These are phyloP conservation scores for Conticribra guillardii DNA, from an alignment of 108 stramenopile species.

Conservation along the genomic window DNA sequence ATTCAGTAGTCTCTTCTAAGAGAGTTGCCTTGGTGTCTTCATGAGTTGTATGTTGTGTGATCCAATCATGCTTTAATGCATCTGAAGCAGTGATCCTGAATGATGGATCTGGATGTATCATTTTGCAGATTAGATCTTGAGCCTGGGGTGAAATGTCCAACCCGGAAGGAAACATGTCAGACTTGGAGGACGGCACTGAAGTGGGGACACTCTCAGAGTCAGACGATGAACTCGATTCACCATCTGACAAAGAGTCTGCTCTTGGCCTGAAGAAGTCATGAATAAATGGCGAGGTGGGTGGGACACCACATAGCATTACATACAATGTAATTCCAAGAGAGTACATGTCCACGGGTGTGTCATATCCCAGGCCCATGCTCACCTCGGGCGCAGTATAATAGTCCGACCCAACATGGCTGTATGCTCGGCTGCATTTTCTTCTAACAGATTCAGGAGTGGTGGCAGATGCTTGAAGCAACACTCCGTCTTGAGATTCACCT, in stretches of 20 bases:
- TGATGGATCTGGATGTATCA: slow-evolving; percentile 73
- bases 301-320: slow-evolving; percentile 96
- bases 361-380: slow-evolving; percentile 62
- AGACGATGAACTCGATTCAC: slow-evolving; percentile 35
- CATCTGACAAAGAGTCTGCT: slow-evolving; percentile 29
- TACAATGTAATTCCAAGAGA: slow-evolving; percentile 95
- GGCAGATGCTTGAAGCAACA: slow-evolving; percentile 8
- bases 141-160: slow-evolving; percentile 74
- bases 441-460: not conserved
- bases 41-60: slow-evolving; percentile 33
- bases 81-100: slow-evolving; percentile 64
- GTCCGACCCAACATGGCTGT: slow-evolving; percentile 63
- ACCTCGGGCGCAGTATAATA: slow-evolving; percentile 87
- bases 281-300: slow-evolving; percentile 64
- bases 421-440: slow-evolving; percentile 43
- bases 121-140: slow-evolving; percentile 70
- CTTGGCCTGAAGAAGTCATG: slow-evolving; percentile 8
- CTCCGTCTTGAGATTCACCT: slow-evolving; percentile 8
- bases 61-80: slow-evolving; percentile 73
- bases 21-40: slow-evolving; percentile 8
- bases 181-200: slow-evolving; percentile 29
- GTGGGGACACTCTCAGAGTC: slow-evolving; percentile 42
- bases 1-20: not conserved
- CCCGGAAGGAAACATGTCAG: slow-evolving; percentile 60
- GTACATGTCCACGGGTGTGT: slow-evolving; percentile 92